Base-by-base conservation (phyloP, 441 rosid genomes). In the Manihot esculenta region DNA sequence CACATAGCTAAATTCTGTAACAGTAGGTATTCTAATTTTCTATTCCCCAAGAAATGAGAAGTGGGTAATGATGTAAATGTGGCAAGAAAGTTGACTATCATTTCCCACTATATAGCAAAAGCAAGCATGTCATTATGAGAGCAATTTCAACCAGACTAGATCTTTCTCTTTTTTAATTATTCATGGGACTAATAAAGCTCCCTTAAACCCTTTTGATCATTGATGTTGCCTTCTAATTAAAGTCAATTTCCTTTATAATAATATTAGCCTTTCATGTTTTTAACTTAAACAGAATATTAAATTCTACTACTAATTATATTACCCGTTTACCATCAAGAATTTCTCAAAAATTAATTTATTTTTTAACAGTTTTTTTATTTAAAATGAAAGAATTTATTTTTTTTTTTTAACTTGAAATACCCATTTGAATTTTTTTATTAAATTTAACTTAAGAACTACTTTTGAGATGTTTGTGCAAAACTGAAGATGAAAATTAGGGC, bases 81-180 rank as follows among this genome's bases (percentile, higher is more conserved):
- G 74, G 70, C 26, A 76, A 78, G 68, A 80, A 80, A 78, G 83
- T 74, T 78, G 82, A 82, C 83, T 51, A 75, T 69, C 55, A 79
- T 77, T 67, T 73, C 74, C 77, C 77, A 74, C 84, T 51, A 76
- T 56, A 53, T 62, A 68, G 70, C 79, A 72, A 84, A 78, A 80
- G 77, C 73, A 73, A 64, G 62, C 61, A 57, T 48, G 82, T 74
- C 72, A 82, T 82, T 65, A 82, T 60, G 78, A 70, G 78, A 66
- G 53, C 79, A 62, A 69, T 74, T 74, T 80, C 82, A 70, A 74
- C 77, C 21, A 26, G 71, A 75, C 78, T n/a, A 63, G 63, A 63
- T 9, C 27, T 30, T 69, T 59, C 30, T 18, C 48, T 33, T 17
- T n/a, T 48, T 35, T 58, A 35, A 57, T 72, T 48, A 51, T 70